Evolutionary conservation across 2,329 filamentous ascomycete species (phyloP).

Genomic region (Colletotrichum liaoningense): DNA sequence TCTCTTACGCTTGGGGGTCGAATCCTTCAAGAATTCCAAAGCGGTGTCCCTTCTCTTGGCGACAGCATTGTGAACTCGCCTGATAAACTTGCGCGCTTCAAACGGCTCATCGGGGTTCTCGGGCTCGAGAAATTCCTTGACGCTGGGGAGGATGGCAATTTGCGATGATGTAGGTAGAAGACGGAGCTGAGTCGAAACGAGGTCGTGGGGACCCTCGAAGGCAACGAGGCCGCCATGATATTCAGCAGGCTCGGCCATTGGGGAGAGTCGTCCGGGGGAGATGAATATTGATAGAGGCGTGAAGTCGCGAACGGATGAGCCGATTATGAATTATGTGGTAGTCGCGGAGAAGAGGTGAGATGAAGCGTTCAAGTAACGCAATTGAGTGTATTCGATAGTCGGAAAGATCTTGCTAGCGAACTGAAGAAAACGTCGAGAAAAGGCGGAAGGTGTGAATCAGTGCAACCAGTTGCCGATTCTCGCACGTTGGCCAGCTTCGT

Average conservation of each 20-base stretch:
- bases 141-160: conserved; percentile 65
- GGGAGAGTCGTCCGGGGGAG: not conserved
- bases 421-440: not conserved
- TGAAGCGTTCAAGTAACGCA: not conserved
- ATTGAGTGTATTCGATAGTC: not conserved
- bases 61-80: conserved; percentile 62
- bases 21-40: conserved; percentile 60
- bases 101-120: conserved; percentile 42
- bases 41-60: conserved; percentile 60
- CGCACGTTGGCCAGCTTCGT: not conserved
- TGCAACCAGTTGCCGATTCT: conserved; percentile 33
- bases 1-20: conserved; percentile 59
- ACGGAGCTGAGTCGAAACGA: conserved; percentile 68
- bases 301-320: not conserved
- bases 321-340: not conserved
- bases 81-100: conserved; percentile 52
- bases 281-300: not conserved
- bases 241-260: conserved; percentile 35
- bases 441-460: conserved; percentile 1
- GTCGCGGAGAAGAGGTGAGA: too few relatives aligned
- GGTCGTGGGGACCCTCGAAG: conserved; percentile 67
- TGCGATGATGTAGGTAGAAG: conserved; percentile 69
- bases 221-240: conserved; percentile 66
- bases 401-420: not conserved
- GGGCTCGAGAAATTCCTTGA: conserved; percentile 58